phyloP scores from a whole-genome alignment of 2,329 filamentous ascomycete genomes.

The Fusarium subtropicale region DNA sequence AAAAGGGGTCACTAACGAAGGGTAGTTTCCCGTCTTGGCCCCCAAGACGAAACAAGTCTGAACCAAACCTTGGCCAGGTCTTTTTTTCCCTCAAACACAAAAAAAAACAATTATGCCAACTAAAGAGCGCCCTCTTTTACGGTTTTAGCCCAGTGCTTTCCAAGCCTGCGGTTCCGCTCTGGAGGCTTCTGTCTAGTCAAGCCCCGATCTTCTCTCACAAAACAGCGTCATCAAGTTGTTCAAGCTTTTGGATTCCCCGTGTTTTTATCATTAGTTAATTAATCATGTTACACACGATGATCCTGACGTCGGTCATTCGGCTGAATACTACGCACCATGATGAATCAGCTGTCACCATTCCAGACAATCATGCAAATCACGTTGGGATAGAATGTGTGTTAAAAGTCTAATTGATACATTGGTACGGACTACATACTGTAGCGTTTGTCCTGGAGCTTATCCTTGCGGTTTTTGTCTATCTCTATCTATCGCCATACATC shows the following conservation, averaged over 20 bases:
- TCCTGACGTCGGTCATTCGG: constrained; percentile 32
- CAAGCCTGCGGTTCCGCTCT: constrained; percentile 39
- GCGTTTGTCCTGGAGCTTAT: constrained; percentile 4
- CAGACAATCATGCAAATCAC: constrained; percentile 18
- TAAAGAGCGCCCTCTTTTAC: not conserved
- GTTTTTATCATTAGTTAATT: constrained; percentile 5
- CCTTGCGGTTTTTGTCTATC: constrained; percentile 20
- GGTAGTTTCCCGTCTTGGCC: constrained; percentile 11
- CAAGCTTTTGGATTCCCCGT: constrained; percentile 6
- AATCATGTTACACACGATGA: constrained; percentile 26
- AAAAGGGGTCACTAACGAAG: constrained; percentile 29
- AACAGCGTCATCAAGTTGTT: constrained; percentile 40
- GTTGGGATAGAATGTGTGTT: not conserved
- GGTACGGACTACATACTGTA: not conserved
- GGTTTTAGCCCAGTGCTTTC: not conserved
- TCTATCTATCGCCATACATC: constrained; percentile 35
- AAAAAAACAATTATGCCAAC: not conserved
- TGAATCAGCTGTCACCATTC: constrained; percentile 24
- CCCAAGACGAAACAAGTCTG: constrained; percentile 12
- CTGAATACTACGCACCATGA: constrained; percentile 7
- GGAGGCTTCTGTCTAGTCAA: constrained; percentile 13
- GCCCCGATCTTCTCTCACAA: constrained; percentile 18
- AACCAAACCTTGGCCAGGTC: constrained; percentile 12
- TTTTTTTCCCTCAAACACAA: not conserved
- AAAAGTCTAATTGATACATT: constrained; percentile 16